A percentile compares a stretch with the other conserved stretches of the same genome.
Conservation (phyloP, 495 filamentous ascomycete genomes). For the Aspergillus sclerotiicarbonarius region DNA sequence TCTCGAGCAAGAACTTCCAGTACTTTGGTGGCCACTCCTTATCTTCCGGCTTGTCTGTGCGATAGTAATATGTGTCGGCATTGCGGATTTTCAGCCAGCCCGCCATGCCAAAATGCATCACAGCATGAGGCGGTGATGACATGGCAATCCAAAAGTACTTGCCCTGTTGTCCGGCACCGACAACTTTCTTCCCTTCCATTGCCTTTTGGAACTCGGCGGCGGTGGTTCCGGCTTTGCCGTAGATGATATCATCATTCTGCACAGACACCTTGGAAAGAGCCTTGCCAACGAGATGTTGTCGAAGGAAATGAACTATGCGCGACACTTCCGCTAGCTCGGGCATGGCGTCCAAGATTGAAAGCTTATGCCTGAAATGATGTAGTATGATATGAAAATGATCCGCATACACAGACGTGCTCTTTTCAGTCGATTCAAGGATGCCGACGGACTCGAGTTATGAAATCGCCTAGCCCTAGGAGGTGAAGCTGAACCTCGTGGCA, state of each 20-base stretch:
- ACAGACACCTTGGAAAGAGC: conserved; percentile 68
- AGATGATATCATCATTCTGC: conserved; percentile 76
- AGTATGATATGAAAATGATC: neutral
- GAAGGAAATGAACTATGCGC: conserved; percentile 80
- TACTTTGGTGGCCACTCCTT: conserved; percentile 83
- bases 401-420: neutral
- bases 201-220: conserved; percentile 67
- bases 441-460: neutral
- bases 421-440: neutral
- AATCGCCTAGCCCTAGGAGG: neutral
- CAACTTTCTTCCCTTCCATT: conserved; percentile 72
- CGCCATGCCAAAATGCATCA: conserved; percentile 90
- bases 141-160: conserved; percentile 93
- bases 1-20: conserved; percentile 80
- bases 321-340: conserved; percentile 85
- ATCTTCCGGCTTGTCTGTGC: conserved; percentile 58
- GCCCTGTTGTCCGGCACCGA: conserved; percentile 76
- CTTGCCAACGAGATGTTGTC: conserved; percentile 77
- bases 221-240: conserved; percentile 81
- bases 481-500: neutral
- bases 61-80: conserved; percentile 75
- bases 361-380: no score
- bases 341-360: conserved; percentile 45
- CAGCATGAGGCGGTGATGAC: conserved; percentile 73
- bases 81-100: conserved; percentile 87